Conservation (phyloP, 2,329 filamentous ascomycete genomes). For the Aspergillus sp. region DNA sequence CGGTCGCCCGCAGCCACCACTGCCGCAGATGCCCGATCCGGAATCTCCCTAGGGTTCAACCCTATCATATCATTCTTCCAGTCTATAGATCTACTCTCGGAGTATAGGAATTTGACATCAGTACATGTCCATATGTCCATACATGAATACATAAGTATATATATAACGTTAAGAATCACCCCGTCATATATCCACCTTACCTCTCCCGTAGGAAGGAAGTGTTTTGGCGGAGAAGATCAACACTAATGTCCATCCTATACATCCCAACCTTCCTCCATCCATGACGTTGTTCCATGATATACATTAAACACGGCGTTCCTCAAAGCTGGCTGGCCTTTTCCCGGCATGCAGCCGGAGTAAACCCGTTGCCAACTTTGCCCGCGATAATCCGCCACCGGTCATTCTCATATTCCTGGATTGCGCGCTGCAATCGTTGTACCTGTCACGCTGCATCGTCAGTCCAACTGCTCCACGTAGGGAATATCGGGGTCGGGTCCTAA, state of each 20-base stretch:
- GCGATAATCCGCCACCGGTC: slow-evolving; percentile 92
- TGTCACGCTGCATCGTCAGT: slow-evolving; percentile 19
- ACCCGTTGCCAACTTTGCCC: slow-evolving; percentile 85
- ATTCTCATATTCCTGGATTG: slow-evolving; percentile 44
- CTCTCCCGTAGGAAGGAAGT: too few relatives aligned
- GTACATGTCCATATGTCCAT: background rate
- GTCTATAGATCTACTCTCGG: background rate
- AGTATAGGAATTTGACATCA: background rate
- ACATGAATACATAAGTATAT: background rate
- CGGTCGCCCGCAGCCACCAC: slow-evolving; percentile 12
- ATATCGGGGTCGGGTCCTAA: slow-evolving; percentile 39
- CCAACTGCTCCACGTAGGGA: background rate
- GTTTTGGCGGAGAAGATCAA: too few relatives aligned
- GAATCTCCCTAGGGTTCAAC: slow-evolving; percentile 17
- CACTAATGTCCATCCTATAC: background rate
- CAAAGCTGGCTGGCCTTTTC: slow-evolving; percentile 59
- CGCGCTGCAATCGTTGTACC: slow-evolving; percentile 39
- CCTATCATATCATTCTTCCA: background rate
- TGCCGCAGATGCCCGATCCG: slow-evolving; percentile 17
- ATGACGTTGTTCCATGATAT: background rate
- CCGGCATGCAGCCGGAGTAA: slow-evolving; percentile 82
- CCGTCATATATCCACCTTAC: too few relatives aligned
- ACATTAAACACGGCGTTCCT: background rate
- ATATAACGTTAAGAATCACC: too few relatives aligned
- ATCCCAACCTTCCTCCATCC: background rate